phyloP scores from a whole-genome alignment of 1,284 basidiomycete genomes.

The Lentinula novae-zelandiae region DNA sequence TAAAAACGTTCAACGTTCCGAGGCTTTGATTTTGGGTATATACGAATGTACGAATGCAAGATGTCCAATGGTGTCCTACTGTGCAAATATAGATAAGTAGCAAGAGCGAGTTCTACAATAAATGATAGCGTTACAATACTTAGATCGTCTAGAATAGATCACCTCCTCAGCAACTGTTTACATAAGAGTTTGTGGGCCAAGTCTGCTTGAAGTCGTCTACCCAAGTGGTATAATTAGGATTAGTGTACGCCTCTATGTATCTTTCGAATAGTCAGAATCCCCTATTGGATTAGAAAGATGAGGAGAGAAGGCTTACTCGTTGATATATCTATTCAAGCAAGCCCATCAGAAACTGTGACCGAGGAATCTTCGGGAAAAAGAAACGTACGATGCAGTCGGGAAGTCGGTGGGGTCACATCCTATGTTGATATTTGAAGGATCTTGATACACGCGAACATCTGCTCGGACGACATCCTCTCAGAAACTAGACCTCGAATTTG shows the following conservation, averaged over 20 bases:
- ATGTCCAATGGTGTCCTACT: background rate
- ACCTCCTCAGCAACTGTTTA: slow-evolving; percentile 22
- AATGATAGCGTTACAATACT: background rate
- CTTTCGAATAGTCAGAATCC: slow-evolving; percentile 5
- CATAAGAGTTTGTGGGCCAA: slow-evolving; percentile 20
- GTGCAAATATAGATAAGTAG: background rate
- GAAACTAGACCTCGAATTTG: background rate
- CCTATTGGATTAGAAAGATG: no score
- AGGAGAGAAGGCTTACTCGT: background rate
- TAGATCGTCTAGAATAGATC: background rate
- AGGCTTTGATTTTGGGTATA: background rate
- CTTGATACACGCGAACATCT: slow-evolving; percentile 13
- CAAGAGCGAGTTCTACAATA: background rate
- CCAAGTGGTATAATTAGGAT: slow-evolving; percentile 22
- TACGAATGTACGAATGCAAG: background rate
- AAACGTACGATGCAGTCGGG: slow-evolving; percentile 44
- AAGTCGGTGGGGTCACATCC: slow-evolving; percentile 69
- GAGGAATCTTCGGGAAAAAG: background rate
- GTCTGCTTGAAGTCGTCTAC: slow-evolving; percentile 48
- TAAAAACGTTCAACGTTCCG: background rate
- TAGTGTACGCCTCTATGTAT: slow-evolving; percentile 18
- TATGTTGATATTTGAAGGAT: slow-evolving; percentile 35
- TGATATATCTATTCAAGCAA: background rate
- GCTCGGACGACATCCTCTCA: background rate
- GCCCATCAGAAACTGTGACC: background rate